phyloP scores from a whole-genome alignment of 1,139 yeast species.

The Pichia sp. region DNA sequence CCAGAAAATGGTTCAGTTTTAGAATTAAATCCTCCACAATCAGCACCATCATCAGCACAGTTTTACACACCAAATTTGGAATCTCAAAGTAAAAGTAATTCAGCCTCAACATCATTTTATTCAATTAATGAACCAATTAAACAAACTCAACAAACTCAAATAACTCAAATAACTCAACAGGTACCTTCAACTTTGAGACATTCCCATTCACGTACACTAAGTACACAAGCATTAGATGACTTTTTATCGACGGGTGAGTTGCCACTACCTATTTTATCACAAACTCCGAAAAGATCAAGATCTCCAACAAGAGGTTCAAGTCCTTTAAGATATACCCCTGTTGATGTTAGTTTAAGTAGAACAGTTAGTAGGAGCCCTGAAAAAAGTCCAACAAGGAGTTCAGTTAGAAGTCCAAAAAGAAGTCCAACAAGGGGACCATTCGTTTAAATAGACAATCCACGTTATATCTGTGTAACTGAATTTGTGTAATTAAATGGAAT shows the following conservation, averaged over 20 bases:
- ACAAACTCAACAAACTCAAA: not conserved
- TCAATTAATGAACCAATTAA: slow-evolving; percentile 13
- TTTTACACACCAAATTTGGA: not conserved
- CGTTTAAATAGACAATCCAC: not conserved
- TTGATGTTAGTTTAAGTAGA: not conserved
- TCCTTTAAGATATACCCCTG: not conserved
- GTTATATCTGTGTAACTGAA: not conserved
- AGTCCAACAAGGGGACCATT: not conserved
- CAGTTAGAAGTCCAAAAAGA: slow-evolving; percentile 9
- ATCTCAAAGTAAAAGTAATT: not conserved
- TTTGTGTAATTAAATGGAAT: not conserved
- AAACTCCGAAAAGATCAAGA: not conserved
- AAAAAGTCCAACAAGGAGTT: slow-evolving; percentile 10
- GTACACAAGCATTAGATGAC: slow-evolving; percentile 23
- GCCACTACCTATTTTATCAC: slow-evolving; percentile 20
- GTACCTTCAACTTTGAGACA: not conserved
- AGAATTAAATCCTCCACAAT: slow-evolving; percentile 1
- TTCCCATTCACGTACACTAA: slow-evolving; percentile 21
- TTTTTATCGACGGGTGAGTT: slow-evolving; percentile 26
- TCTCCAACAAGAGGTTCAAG: slow-evolving; percentile 6
- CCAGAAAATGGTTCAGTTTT: not conserved
- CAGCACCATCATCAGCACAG: not conserved
- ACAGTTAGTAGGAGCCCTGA: not conserved
- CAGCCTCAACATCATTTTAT: slow-evolving; percentile 3
- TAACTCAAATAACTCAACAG: not conserved